Conservation (phyloP, 2,329 filamentous ascomycete species). For the Arthroderma uncinatum region DNA sequence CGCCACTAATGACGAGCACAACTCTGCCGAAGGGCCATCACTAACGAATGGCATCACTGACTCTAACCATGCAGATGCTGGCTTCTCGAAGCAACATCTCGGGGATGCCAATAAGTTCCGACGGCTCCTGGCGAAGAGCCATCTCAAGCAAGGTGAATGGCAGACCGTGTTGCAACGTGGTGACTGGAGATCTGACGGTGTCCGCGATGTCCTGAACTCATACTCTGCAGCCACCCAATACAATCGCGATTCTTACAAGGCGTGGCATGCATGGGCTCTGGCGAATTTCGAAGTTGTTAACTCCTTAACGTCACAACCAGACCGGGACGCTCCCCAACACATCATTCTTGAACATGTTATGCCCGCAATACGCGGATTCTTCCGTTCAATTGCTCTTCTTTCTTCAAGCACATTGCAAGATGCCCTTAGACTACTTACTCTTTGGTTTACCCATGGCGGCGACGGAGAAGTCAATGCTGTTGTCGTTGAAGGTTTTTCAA, state of each 20-base stretch:
- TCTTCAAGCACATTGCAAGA: slow-evolving; percentile 90
- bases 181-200: slow-evolving; percentile 77
- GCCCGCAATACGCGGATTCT: slow-evolving; percentile 89
- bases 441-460: slow-evolving; percentile 94
- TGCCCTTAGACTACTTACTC: slow-evolving; percentile 76
- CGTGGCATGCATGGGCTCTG: slow-evolving; percentile 96
- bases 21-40: slow-evolving; percentile 34
- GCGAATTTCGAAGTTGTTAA: slow-evolving; percentile 98
- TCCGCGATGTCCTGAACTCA: slow-evolving; percentile 79
- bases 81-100: slow-evolving; percentile 31
- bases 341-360: slow-evolving; percentile 80
- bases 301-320: slow-evolving; percentile 56
- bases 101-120: slow-evolving; percentile 47
- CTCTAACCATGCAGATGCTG: slow-evolving; percentile 30
- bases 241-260: slow-evolving; percentile 94
- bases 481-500: slow-evolving; percentile 80
- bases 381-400: slow-evolving; percentile 89
- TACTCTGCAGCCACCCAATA: slow-evolving; percentile 88
- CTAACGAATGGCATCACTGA: slow-evolving; percentile 39
- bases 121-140: slow-evolving; percentile 82
- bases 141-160: slow-evolving; percentile 94
- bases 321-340: slow-evolving; percentile 51
- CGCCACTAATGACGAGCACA: slow-evolving; percentile 28
- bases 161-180: slow-evolving; percentile 73
- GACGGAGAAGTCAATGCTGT: slow-evolving; percentile 76